phyloP scores from a whole-genome alignment of 345 rosid genomes.

The Jatropha curcas region DNA sequence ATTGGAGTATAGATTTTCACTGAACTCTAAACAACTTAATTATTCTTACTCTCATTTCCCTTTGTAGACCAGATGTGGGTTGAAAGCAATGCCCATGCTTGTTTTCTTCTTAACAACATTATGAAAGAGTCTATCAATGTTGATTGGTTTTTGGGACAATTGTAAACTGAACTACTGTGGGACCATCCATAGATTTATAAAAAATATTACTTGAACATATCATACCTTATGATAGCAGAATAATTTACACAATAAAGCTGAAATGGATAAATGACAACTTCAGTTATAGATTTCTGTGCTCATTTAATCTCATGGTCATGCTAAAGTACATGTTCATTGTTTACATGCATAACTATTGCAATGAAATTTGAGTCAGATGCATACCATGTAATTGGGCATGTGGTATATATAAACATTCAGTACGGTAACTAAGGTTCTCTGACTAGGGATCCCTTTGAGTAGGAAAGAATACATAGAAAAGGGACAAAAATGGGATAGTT shows the following conservation, averaged over 20 bases:
- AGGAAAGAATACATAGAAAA: not conserved
- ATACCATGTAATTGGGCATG: not conserved
- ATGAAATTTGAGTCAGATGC: not conserved
- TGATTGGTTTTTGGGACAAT: not conserved
- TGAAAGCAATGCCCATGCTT: not conserved
- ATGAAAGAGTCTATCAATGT: not conserved
- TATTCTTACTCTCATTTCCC: not conserved
- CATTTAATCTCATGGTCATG: not conserved
- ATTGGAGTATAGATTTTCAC: not conserved
- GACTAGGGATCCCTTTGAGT: no score
- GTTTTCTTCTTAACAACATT: not conserved
- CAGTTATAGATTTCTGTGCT: not conserved
- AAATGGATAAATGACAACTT: not conserved
- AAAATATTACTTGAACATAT: conserved; percentile 3
- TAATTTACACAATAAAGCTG: not conserved
- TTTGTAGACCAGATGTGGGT: not conserved
- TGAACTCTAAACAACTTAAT: not conserved
- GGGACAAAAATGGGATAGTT: not conserved
- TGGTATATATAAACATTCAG: not conserved
- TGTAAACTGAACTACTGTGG: not conserved
- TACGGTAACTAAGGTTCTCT: not conserved
- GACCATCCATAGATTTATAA: not conserved
- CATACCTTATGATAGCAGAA: no score
- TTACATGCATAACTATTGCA: not conserved
- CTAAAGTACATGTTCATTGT: not conserved